A percentile compares a stretch with the other conserved stretches of the same genome.
phyloP scores from a whole-genome alignment of 495 filamentous ascomycete genomes.

The Penicillium bialowiezense region DNA sequence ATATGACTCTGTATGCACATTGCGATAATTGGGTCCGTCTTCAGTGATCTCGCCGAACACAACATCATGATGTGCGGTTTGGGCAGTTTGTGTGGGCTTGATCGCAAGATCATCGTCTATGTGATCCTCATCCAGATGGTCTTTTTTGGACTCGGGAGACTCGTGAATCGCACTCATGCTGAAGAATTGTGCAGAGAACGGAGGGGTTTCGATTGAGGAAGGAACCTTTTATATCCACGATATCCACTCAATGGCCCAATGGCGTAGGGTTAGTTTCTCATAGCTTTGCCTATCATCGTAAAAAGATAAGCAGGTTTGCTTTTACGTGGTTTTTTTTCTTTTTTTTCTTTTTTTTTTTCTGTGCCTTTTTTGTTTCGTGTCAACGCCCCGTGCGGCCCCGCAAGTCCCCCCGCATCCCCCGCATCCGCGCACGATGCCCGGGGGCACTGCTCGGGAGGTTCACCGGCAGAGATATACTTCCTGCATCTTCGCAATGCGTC shows the following conservation, averaged over 20 bases:
- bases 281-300: neutral
- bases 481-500: no score
- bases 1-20: constrained; percentile 1
- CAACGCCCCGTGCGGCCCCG: no score
- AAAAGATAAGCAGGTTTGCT: neutral
- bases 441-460: no score
- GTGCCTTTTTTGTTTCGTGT: no score
- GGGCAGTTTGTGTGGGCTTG: neutral
- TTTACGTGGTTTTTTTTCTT: no score
- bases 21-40: constrained; percentile 16
- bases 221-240: neutral
- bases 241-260: neutral
- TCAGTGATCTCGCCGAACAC: constrained; percentile 19
- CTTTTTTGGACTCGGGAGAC: neutral
- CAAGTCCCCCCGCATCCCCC: no score
- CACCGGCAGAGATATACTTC: no score
- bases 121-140: neutral
- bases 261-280: neutral
- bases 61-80: constrained; percentile 2
- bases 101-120: neutral
- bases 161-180: neutral
- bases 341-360: no score
- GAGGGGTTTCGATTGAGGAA: neutral
- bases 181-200: neutral
- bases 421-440: no score